Conservation (phyloP, 805 yeast genomes). For the Ogataea populi-albae region DNA sequence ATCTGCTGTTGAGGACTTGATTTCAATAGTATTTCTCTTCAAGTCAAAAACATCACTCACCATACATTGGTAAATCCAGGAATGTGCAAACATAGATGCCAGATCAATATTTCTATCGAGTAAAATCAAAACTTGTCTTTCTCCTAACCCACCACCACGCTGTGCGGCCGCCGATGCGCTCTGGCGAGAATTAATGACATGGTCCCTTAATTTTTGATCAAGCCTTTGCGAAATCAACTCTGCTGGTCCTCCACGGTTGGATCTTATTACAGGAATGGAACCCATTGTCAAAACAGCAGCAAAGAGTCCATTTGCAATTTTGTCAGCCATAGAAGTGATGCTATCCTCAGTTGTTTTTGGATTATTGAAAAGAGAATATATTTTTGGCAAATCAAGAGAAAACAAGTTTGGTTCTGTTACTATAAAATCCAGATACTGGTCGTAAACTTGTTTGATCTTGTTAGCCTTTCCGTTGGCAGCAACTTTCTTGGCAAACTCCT, state of each 20-base stretch:
- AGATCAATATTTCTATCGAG: slow-evolving; percentile 88
- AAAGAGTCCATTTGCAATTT: slow-evolving; percentile 76
- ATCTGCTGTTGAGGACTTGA: slow-evolving; percentile 37
- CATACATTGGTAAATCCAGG: slow-evolving; percentile 97
- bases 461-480: slow-evolving; percentile 67
- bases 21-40: slow-evolving; percentile 75
- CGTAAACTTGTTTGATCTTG: slow-evolving; percentile 83
- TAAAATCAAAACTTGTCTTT: slow-evolving; percentile 73
- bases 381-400: slow-evolving; percentile 64
- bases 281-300: slow-evolving; percentile 75
- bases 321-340: slow-evolving; percentile 65
- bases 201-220: slow-evolving; percentile 81
- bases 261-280: slow-evolving; percentile 83
- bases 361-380: slow-evolving; percentile 66
- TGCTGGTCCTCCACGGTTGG: slow-evolving; percentile 92
- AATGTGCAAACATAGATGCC: slow-evolving; percentile 91
- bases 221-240: slow-evolving; percentile 87
- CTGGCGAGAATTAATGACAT: slow-evolving; percentile 65
- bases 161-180: slow-evolving; percentile 9
- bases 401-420: slow-evolving; percentile 93
- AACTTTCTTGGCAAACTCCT: slow-evolving; percentile 82
- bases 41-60: slow-evolving; percentile 88
- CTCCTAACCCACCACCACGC: slow-evolving; percentile 22
- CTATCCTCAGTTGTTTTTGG: slow-evolving; percentile 72
- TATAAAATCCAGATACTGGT: slow-evolving; percentile 87